These are phyloP conservation scores for Prototheca stagnorum DNA, from an alignment of 163 green algal species.

Conservation along the genomic window DNA sequence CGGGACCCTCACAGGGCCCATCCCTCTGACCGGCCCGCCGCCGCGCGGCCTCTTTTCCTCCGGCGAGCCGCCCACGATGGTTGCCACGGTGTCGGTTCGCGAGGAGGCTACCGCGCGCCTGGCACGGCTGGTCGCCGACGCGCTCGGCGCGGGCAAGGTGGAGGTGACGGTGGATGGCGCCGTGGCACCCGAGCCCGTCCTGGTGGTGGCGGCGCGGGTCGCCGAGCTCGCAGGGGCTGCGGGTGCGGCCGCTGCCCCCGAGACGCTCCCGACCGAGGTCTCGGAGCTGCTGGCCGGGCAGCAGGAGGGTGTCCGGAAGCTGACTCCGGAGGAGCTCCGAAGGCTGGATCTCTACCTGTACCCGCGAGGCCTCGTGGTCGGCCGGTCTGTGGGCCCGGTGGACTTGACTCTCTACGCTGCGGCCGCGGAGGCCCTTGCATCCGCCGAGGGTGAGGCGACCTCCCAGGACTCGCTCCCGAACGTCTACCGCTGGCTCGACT, in stretches of 20 bases:
- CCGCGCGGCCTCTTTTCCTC: no score
- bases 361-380: conserved; percentile 11
- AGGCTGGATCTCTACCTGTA: conserved; percentile 11
- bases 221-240: no score
- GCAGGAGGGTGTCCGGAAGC: conserved; percentile 1
- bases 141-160: background rate
- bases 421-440: conserved; percentile 9
- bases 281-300: no score
- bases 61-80: background rate
- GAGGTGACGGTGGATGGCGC: no score
- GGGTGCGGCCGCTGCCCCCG: no score
- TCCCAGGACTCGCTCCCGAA: background rate
- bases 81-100: conserved; percentile 1
- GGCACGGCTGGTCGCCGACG: background rate
- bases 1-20: no score
- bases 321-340: conserved; percentile 8
- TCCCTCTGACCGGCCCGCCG: no score
- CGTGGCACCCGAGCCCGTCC: no score
- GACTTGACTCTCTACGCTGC: conserved; percentile 23
- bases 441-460: background rate
- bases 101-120: background rate
- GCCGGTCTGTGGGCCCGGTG: conserved; percentile 12
- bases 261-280: no score
- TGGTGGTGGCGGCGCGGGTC: no score
- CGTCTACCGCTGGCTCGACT: conserved; percentile 30